Evolutionary conservation across 306 rosid genomes (phyloP).

Genomic region (Vigna angularis): DNA sequence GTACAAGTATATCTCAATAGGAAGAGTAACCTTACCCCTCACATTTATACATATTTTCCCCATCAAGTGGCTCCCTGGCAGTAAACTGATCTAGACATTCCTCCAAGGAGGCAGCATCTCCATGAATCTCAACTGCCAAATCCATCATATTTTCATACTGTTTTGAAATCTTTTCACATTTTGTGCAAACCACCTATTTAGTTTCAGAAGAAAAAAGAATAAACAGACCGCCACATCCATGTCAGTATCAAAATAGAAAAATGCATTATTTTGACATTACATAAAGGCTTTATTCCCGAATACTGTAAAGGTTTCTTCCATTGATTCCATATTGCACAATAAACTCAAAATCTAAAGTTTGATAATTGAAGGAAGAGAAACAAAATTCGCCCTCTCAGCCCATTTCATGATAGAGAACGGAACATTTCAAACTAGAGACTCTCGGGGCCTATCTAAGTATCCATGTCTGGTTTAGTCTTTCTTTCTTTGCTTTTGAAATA

Average conservation of each 20-base stretch:
- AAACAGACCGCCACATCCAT: slow-evolving; percentile 20
- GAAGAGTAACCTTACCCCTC: slow-evolving; percentile 75
- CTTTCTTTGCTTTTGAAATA: neutral
- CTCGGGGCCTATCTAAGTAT: neutral
- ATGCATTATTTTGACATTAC: neutral
- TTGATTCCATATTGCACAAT: slow-evolving; percentile 2
- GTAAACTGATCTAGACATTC: slow-evolving; percentile 97
- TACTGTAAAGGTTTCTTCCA: slow-evolving; percentile 38
- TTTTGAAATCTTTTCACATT: slow-evolving; percentile 78
- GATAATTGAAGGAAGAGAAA: neutral
- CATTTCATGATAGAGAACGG: slow-evolving; percentile 2
- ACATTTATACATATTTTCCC: slow-evolving; percentile 95
- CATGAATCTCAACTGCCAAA: slow-evolving; percentile 96
- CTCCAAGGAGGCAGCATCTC: slow-evolving; percentile 91
- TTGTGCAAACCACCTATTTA: slow-evolving; percentile 82
- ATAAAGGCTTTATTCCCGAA: slow-evolving; percentile 17
- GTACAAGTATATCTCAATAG: slow-evolving; percentile 32
- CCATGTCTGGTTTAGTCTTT: slow-evolving; percentile 1
- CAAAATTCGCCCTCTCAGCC: slow-evolving; percentile 6
- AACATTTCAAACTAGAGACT: neutral
- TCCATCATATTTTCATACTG: slow-evolving; percentile 98
- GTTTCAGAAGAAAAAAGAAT: slow-evolving; percentile 33
- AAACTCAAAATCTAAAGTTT: neutral
- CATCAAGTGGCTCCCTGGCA: slow-evolving; percentile 81
- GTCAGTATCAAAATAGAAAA: slow-evolving; percentile 31